These are phyloP conservation scores for Saccharomycopsis synnaedendra DNA, from an alignment of 805 yeast genomes.

Conservation along the genomic window DNA sequence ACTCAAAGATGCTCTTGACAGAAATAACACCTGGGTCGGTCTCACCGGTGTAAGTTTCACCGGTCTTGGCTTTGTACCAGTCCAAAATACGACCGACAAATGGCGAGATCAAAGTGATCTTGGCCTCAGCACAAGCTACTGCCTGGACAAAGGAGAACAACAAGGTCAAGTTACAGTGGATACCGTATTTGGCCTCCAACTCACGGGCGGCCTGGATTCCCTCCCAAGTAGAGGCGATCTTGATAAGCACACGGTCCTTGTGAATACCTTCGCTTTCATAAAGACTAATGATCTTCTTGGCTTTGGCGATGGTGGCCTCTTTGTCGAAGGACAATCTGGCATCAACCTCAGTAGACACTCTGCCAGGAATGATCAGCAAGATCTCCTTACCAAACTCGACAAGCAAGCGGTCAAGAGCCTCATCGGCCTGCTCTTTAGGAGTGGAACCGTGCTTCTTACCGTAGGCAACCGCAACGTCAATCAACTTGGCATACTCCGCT, in stretches of 20 bases:
- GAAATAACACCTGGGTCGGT: constrained; percentile 95
- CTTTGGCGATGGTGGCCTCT: constrained; percentile 89
- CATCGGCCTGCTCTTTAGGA: constrained; percentile 53
- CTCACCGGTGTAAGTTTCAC: constrained; percentile 69
- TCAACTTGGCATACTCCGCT: constrained; percentile 77
- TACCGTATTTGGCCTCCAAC: constrained; percentile 79
- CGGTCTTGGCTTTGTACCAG: constrained; percentile 93
- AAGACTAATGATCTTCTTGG: constrained; percentile 76
- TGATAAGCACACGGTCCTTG: constrained; percentile 87
- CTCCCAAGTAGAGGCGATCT: constrained; percentile 97
- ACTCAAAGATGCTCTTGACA: constrained; percentile 83
- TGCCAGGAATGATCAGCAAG: constrained; percentile 91
- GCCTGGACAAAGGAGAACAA: constrained; percentile 95
- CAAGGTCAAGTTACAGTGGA: constrained; percentile 92
- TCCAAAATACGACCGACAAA: constrained; percentile 98
- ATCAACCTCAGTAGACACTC: constrained; percentile 98
- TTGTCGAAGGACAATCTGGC: constrained; percentile 96
- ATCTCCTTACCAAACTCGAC: constrained; percentile 96
- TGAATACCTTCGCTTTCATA: constrained; percentile 77
- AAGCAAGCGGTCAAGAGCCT: constrained; percentile 83
- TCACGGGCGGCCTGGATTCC: constrained; percentile 98
- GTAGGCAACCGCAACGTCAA: constrained; percentile 74
- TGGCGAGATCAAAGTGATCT: constrained; percentile 92
- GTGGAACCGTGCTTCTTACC: constrained; percentile 33
- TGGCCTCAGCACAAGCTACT: constrained; percentile 98